phyloP scores from a whole-genome alignment of 371 early-diverging fungal genomes.

The Mucor mucedo region DNA sequence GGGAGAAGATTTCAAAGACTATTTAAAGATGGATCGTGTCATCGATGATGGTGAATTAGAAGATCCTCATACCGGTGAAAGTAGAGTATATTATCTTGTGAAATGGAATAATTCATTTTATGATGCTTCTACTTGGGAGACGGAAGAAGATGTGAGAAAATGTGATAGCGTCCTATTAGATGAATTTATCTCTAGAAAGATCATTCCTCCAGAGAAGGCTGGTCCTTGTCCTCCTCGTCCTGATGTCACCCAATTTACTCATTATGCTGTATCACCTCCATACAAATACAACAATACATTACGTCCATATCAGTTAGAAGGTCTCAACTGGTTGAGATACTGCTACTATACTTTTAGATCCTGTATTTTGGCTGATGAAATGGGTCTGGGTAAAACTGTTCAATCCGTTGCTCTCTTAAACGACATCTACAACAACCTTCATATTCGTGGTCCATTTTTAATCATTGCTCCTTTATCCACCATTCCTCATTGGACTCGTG shows the following conservation, averaged over 20 bases:
- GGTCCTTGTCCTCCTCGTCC: constrained; percentile 59
- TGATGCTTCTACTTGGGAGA: constrained; percentile 91
- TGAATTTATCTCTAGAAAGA: constrained; percentile 59
- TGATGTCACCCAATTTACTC: constrained; percentile 58
- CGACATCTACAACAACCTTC: constrained; percentile 66
- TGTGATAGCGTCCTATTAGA: constrained; percentile 57
- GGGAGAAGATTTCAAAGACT: constrained; percentile 62
- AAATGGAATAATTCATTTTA: constrained; percentile 95
- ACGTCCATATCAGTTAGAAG: constrained; percentile 76
- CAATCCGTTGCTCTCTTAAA: constrained; percentile 78
- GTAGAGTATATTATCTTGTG: constrained; percentile 76
- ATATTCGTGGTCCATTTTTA: constrained; percentile 72
- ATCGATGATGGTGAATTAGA: constrained; percentile 84
- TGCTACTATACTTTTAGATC: constrained; percentile 71
- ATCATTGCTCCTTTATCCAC: constrained; percentile 82
- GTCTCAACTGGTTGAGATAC: constrained; percentile 75
- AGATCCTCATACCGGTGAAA: constrained; percentile 58
- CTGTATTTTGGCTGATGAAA: constrained; percentile 89
- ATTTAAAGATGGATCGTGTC: constrained; percentile 77
- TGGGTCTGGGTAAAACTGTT: constrained; percentile 87
- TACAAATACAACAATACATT: constrained; percentile 66
- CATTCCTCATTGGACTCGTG: constrained; percentile 79
- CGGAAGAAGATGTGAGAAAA: constrained; percentile 66
- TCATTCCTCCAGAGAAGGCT: constrained; percentile 51
- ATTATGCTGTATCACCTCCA: constrained; percentile 69